Percentiles rank a stretch among this genome's conserved stretches.
phyloP scores from a whole-genome alignment of 2,329 filamentous ascomycete genomes.

The Chrysoporthe cubensis region DNA sequence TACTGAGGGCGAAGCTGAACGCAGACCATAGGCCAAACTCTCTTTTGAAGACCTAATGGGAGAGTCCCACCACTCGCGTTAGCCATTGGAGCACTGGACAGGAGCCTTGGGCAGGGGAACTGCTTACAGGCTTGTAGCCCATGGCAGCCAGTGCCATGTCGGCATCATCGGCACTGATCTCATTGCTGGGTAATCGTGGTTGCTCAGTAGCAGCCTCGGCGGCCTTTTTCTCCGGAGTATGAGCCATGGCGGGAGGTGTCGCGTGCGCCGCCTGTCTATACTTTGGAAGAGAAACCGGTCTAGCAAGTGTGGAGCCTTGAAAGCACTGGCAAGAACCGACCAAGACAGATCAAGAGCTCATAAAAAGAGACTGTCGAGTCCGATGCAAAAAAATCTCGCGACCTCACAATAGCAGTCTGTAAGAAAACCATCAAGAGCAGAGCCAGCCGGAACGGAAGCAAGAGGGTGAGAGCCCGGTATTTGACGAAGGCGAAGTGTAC shows the following conservation, averaged over 20 bases:
- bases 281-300: not conserved
- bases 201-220: slow-evolving; percentile 6
- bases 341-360: not conserved
- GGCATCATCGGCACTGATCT: slow-evolving; percentile 31
- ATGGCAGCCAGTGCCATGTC: slow-evolving; percentile 42
- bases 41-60: slow-evolving; percentile 56
- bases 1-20: slow-evolving; percentile 63
- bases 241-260: slow-evolving; percentile 19
- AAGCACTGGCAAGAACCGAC: not conserved
- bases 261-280: not conserved
- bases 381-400: not conserved
- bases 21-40: slow-evolving; percentile 61
- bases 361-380: not conserved
- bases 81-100: not conserved
- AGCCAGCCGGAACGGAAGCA: not conserved
- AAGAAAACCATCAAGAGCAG: not conserved
- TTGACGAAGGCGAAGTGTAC: slow-evolving; percentile 1
- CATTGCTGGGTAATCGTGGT: slow-evolving; percentile 10
- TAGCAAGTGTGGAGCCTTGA: not conserved
- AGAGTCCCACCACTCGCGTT: not conserved
- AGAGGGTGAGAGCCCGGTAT: slow-evolving; percentile 12
- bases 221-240: slow-evolving; percentile 15
- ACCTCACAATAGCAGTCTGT: not conserved
- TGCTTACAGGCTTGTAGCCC: slow-evolving; percentile 43
- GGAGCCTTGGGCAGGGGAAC: not conserved